Percentiles rank a stretch among this genome's conserved stretches.
Evolutionary conservation across 2,329 filamentous ascomycete genomes (phyloP).

Genomic region (Dactylonectria estremocensis): DNA sequence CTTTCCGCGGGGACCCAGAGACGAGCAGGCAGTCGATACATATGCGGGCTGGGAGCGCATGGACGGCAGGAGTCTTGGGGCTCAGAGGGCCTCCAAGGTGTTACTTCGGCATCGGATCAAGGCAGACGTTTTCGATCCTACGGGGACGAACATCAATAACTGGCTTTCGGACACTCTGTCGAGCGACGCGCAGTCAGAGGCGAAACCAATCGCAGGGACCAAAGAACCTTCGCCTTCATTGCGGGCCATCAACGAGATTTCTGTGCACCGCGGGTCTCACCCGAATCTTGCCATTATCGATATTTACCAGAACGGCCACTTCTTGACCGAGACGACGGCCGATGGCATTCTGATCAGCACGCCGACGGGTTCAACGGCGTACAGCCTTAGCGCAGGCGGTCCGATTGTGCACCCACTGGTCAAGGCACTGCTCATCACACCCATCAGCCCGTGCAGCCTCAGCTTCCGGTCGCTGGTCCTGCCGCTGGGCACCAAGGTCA

Average conservation of each 20-base stretch:
- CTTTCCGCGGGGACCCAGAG: slow-evolving; percentile 51
- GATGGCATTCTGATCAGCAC: slow-evolving; percentile 96
- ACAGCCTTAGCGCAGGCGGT: slow-evolving; percentile 92
- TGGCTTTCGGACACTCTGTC: slow-evolving; percentile 63
- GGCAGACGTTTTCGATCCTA: slow-evolving; percentile 84
- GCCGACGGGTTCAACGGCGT: slow-evolving; percentile 95
- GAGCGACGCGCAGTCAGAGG: slow-evolving; percentile 59
- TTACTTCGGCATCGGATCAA: slow-evolving; percentile 89
- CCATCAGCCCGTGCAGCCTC: slow-evolving; percentile 92
- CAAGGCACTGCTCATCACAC: slow-evolving; percentile 88
- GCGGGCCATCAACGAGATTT: slow-evolving; percentile 93
- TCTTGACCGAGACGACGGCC: slow-evolving; percentile 93
- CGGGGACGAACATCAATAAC: slow-evolving; percentile 73
- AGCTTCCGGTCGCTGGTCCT: slow-evolving; percentile 94
- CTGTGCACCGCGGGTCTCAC: slow-evolving; percentile 90
- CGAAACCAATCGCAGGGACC: slow-evolving; percentile 53
- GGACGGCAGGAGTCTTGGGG: slow-evolving; percentile 86
- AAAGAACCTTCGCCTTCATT: slow-evolving; percentile 60
- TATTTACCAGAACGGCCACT: slow-evolving; percentile 89
- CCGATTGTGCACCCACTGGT: slow-evolving; percentile 96
- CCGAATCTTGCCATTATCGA: slow-evolving; percentile 94
- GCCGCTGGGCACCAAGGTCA: slow-evolving; percentile 87
- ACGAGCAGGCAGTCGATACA: slow-evolving; percentile 35
- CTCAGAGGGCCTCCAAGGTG: slow-evolving; percentile 81
- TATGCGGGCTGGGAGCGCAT: slow-evolving; percentile 77